phyloP scores from a whole-genome alignment of 2,329 filamentous ascomycete genomes.

The Trichoderma pleuroti region DNA sequence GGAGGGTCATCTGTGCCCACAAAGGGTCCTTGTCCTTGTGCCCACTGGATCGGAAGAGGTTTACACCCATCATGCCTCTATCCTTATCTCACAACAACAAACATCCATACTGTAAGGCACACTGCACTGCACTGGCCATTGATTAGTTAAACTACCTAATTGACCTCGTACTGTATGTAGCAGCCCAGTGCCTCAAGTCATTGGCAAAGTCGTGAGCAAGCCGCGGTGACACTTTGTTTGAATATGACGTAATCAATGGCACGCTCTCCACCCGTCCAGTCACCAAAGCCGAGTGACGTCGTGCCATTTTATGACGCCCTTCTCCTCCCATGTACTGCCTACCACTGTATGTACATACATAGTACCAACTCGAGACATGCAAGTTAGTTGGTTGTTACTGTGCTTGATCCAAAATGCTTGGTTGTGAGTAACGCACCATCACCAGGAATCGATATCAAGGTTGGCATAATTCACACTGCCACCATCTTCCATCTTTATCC shows the following conservation, averaged over 20 bases:
- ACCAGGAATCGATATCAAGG: not conserved
- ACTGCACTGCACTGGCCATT: not conserved
- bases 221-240: not conserved
- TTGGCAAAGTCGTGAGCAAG: not conserved
- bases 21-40: not conserved
- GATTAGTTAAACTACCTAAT: not conserved
- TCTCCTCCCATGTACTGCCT: not conserved
- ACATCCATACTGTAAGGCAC: not conserved
- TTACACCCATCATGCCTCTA: not conserved
- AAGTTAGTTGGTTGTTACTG: not conserved
- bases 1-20: not conserved
- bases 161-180: not conserved
- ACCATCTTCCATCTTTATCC: not conserved
- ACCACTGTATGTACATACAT: not conserved
- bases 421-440: not conserved
- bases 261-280: not conserved
- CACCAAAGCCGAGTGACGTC: conserved; percentile 9
- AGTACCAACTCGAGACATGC: not conserved
- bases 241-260: conserved; percentile 16
- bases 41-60: not conserved
- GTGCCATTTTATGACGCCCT: not conserved
- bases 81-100: not conserved
- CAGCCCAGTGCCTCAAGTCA: not conserved
- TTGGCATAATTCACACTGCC: not conserved
- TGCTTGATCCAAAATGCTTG: not conserved